Conservation (phyloP, 257 asterid genomes). For the Handroanthus guayacan region DNA sequence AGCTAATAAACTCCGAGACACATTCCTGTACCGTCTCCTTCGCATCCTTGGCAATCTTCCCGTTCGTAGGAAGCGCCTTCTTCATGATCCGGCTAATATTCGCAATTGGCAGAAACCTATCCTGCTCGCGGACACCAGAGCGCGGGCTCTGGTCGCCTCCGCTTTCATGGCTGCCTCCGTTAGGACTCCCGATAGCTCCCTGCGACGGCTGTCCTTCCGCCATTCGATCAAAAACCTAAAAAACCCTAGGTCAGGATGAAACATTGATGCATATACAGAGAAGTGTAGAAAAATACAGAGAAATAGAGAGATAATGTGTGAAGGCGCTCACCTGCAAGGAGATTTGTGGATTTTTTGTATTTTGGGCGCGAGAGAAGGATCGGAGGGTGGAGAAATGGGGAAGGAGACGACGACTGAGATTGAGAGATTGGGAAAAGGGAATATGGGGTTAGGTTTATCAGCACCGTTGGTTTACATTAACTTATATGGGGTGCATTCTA, state of each 20-base stretch:
- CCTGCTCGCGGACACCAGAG: constrained; percentile 80
- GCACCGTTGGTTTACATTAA: constrained; percentile 65
- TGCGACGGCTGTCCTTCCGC: constrained; percentile 65
- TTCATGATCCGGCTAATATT: constrained; percentile 87
- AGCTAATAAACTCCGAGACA: constrained; percentile 86
- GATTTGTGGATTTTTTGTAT: constrained; percentile 36
- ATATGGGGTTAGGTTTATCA: constrained; percentile 55
- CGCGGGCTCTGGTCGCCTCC: constrained; percentile 84
- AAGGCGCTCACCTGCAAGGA: constrained; percentile 27
- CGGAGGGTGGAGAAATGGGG: constrained; percentile 81
- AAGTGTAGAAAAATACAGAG: too few species aligned
- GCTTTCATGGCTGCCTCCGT: constrained; percentile 73
- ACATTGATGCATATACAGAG: constrained; percentile 16
- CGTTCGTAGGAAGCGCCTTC: constrained; percentile 80
- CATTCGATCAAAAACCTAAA: constrained; percentile 43
- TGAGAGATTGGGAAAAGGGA: constrained; percentile 47
- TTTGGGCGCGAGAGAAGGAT: constrained; percentile 78
- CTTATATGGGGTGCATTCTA: background rate
- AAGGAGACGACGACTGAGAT: constrained; percentile 83
- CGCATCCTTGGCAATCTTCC: constrained; percentile 85
- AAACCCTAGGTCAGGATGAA: constrained; percentile 33
- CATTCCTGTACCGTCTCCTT: constrained; percentile 92
- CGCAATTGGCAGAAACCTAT: constrained; percentile 80
- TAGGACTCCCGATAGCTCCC: constrained; percentile 66
- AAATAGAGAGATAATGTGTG: background rate